Evolutionary conservation across 768 basidiomycete genomes (phyloP).

Genomic region (Kwoniella europaea): DNA sequence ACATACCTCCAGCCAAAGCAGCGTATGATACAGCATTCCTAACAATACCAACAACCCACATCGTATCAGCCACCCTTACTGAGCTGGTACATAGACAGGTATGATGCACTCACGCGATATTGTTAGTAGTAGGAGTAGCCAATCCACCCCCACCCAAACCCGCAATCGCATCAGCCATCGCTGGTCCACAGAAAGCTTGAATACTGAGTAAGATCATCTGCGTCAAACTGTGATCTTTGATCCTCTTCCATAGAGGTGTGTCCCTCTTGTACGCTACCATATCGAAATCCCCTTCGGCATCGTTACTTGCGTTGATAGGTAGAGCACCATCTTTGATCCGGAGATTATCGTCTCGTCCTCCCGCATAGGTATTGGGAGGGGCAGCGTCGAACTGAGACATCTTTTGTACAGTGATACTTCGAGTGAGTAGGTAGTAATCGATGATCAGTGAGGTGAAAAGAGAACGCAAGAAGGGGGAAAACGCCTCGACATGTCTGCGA

Average conservation of each 20-base stretch:
- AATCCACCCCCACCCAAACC: slow-evolving; percentile 32
- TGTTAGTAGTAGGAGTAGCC: slow-evolving; percentile 32
- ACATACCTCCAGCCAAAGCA: slow-evolving; percentile 24
- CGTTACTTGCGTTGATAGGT: background rate
- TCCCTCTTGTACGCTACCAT: slow-evolving; percentile 18
- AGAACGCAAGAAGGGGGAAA: background rate
- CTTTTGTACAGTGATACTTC: background rate
- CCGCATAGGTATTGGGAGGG: slow-evolving; percentile 34
- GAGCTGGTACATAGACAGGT: background rate
- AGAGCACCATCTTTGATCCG: background rate
- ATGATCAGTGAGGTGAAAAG: background rate
- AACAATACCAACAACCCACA: background rate
- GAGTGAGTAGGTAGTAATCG: background rate
- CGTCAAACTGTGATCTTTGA: slow-evolving; percentile 30
- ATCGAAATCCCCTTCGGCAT: slow-evolving; percentile 18
- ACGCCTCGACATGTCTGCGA: too few species aligned
- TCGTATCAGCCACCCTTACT: too few species aligned
- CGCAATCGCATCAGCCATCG: slow-evolving; percentile 25
- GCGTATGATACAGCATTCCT: slow-evolving; percentile 29
- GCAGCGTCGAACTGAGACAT: slow-evolving; percentile 28
- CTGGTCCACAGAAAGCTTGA: slow-evolving; percentile 25
- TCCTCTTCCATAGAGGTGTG: slow-evolving; percentile 28
- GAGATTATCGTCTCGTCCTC: slow-evolving; percentile 28
- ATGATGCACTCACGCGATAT: slow-evolving; percentile 26
- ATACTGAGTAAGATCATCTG: slow-evolving; percentile 35